Evolutionary conservation across 2,329 filamentous ascomycete species (phyloP).

Genomic region (Myriosclerotinia duriaeana): DNA sequence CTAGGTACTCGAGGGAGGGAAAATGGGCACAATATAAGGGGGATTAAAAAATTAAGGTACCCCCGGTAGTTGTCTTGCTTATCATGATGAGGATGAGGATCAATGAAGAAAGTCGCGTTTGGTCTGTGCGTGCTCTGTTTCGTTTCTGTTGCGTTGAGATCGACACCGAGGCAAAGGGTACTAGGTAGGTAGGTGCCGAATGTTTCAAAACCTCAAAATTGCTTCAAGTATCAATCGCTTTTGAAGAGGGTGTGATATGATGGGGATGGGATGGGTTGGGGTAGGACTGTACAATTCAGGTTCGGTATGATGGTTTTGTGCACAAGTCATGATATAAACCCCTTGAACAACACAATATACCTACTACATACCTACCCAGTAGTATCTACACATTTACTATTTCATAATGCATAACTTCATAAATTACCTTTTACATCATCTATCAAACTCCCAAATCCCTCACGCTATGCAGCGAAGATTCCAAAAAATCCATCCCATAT

Average conservation of each 20-base stretch:
- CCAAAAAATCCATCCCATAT: conserved; percentile 10
- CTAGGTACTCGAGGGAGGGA: no score
- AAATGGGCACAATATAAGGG: neutral
- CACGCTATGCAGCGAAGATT: neutral
- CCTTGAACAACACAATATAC: neutral
- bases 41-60: conserved; percentile 21
- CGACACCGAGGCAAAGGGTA: neutral
- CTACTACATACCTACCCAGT: no score
- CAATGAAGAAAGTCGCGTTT: no score
- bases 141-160: neutral
- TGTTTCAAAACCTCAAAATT: no score
- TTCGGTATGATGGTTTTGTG: no score
- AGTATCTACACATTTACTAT: neutral
- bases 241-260: no score
- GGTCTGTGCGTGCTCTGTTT: no score
- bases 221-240: no score
- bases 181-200: no score
- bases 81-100: neutral
- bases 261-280: no score
- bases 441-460: neutral
- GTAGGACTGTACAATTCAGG: no score
- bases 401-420: neutral
- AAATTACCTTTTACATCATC: neutral
- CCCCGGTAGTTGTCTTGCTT: no score
- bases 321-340: neutral